phyloP scores from a whole-genome alignment of 257 asterid genomes.

The Parsonsia alboflavescens region DNA sequence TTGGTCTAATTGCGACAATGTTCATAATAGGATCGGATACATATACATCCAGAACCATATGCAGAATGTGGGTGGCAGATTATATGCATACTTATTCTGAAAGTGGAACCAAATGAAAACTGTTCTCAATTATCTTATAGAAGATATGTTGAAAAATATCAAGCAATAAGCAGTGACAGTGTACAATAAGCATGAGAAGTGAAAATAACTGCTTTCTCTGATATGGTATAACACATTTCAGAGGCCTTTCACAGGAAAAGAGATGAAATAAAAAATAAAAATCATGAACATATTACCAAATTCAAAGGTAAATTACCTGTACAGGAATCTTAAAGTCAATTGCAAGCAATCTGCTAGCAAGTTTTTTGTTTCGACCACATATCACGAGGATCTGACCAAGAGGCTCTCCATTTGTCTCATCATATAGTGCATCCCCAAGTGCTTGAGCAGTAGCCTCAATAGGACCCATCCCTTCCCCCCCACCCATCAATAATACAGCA shows the following conservation, averaged over 20 bases:
- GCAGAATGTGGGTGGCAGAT: not conserved
- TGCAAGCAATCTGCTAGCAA: constrained; percentile 63
- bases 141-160: not conserved
- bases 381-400: constrained; percentile 85
- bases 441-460: constrained; percentile 97
- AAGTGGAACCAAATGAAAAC: not conserved
- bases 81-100: not conserved
- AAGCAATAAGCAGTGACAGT: not conserved
- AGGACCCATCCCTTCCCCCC: constrained; percentile 99
- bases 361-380: constrained; percentile 88
- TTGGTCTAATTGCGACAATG: not conserved
- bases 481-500: constrained; percentile 89
- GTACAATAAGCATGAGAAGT: not conserved
- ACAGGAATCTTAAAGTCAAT: constrained; percentile 79
- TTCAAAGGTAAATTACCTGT: constrained; percentile 23
- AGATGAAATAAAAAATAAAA: not conserved
- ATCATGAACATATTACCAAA: not conserved
- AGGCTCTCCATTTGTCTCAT: constrained; percentile 65
- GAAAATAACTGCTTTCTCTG: not conserved
- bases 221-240: not conserved
- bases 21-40: not conserved
- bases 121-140: no score
- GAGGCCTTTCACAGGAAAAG: not conserved
- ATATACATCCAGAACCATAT: not conserved
- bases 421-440: constrained; percentile 71